Percentiles rank a stretch among this genome's conserved stretches.
These are phyloP conservation scores for Nitzschia sp. DNA, from an alignment of 108 stramenopile species.

Conservation along the genomic window DNA sequence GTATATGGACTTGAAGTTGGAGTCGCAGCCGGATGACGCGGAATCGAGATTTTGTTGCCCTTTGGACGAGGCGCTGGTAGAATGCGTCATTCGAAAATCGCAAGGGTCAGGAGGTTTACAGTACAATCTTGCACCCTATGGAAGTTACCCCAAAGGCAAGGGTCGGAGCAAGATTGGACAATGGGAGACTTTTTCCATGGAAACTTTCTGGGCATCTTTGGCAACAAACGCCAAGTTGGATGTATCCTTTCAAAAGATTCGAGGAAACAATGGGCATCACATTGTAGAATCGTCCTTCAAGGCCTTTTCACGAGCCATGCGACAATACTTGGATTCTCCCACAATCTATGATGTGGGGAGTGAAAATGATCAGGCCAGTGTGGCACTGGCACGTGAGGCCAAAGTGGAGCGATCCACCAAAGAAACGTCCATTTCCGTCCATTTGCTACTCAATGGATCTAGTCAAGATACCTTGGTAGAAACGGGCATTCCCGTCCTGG, in stretches of 20 bases:
- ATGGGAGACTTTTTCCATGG: conserved; percentile 50
- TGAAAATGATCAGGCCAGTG: conserved; percentile 43
- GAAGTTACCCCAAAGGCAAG: conserved; percentile 62
- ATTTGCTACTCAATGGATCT: conserved; percentile 53
- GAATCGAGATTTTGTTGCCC: conserved; percentile 78
- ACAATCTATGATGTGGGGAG: conserved; percentile 20
- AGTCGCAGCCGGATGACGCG: not conserved
- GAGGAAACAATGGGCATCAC: conserved; percentile 87
- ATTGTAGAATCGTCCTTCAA: conserved; percentile 86
- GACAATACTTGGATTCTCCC: conserved; percentile 65
- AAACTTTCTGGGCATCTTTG: conserved; percentile 57
- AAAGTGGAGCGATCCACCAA: conserved; percentile 73
- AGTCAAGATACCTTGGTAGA: conserved; percentile 36
- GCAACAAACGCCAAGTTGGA: conserved; percentile 52
- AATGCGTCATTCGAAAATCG: conserved; percentile 51
- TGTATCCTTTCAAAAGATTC: conserved; percentile 58
- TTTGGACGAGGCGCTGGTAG: conserved; percentile 84
- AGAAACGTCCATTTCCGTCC: conserved; percentile 77
- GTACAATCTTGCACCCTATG: conserved; percentile 72
- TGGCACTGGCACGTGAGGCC: conserved; percentile 54
- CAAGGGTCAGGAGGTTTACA: conserved; percentile 9
- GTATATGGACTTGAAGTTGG: conserved; percentile 15
- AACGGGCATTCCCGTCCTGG: conserved; percentile 85
- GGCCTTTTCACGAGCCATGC: conserved; percentile 77
- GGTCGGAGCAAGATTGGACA: conserved; percentile 72